Conservation (phyloP, 2,329 filamentous ascomycete genomes). For the Ascochyta koolunga region DNA sequence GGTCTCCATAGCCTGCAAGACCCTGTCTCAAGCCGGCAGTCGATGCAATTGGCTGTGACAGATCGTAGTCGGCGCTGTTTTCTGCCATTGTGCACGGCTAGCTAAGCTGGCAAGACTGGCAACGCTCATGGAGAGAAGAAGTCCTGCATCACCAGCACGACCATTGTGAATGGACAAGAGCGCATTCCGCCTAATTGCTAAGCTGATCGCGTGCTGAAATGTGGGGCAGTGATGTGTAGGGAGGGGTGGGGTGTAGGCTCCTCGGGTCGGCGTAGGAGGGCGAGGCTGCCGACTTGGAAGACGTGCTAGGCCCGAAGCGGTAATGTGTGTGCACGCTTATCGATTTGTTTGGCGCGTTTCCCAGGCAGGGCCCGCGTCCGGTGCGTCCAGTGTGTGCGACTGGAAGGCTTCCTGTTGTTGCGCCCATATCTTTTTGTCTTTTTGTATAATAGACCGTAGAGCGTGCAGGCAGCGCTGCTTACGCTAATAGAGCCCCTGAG, state of each 20-base stretch:
- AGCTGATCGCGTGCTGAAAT: constrained; percentile 15
- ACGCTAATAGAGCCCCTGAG: constrained; percentile 12
- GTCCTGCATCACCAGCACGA: neutral
- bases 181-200: neutral
- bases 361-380: constrained; percentile 7
- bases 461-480: constrained; percentile 17
- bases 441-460: constrained; percentile 5
- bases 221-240: constrained; percentile 9
- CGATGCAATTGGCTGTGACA: constrained; percentile 58
- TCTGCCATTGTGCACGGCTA: constrained; percentile 8
- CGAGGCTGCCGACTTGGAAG: neutral
- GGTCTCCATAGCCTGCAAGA: constrained; percentile 72
- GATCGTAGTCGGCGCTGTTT: constrained; percentile 60
- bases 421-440: constrained; percentile 11
- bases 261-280: neutral
- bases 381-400: constrained; percentile 7
- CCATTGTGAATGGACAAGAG: neutral
- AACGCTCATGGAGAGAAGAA: neutral
- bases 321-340: constrained; percentile 14
- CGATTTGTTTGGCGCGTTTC: constrained; percentile 15
- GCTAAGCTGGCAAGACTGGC: neutral
- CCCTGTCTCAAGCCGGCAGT: constrained; percentile 65
- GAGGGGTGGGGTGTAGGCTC: neutral
- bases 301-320: neutral
- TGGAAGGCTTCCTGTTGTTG: constrained; percentile 5